These are phyloP conservation scores for Phytophthora colocasiae DNA, from an alignment of 352 stramenopile species.

Conservation along the genomic window DNA sequence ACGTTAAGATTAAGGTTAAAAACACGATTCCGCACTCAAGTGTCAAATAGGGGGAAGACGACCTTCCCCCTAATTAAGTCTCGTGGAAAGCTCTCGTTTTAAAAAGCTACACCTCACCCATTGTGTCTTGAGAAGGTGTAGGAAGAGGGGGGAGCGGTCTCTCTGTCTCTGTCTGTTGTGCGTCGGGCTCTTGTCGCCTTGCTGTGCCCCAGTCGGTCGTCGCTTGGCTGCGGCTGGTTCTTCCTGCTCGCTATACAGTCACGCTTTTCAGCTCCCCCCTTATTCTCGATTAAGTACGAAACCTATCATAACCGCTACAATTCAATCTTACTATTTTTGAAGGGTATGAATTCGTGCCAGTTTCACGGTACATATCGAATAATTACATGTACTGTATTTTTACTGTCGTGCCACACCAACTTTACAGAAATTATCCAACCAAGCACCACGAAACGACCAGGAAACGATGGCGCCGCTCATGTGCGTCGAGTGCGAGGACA, in stretches of 20 bases:
- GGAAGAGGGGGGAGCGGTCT: slow-evolving; percentile 3
- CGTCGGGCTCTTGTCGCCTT: slow-evolving; percentile 14
- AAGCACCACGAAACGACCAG: slow-evolving; percentile 4
- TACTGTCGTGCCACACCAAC: too few species aligned
- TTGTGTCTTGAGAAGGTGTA: slow-evolving; percentile 20
- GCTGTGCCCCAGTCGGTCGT: slow-evolving; percentile 25
- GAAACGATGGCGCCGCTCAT: slow-evolving; percentile 41
- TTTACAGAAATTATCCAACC: background rate
- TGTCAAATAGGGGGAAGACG: background rate
- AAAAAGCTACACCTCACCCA: slow-evolving; percentile 20
- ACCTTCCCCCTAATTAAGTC: background rate
- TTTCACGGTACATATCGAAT: background rate
- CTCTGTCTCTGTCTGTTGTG: slow-evolving; percentile 11
- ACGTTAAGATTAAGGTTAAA: slow-evolving; percentile 15
- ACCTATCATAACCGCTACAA: background rate
- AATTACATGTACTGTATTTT: too few species aligned
- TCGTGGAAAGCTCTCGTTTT: background rate
- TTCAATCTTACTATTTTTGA: slow-evolving; percentile 7
- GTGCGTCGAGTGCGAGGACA: slow-evolving; percentile 90
- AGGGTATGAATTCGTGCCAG: background rate
- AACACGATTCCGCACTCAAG: background rate
- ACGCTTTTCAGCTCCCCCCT: slow-evolving; percentile 1
- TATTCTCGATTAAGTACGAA: slow-evolving; percentile 22
- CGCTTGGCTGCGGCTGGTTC: slow-evolving; percentile 21
- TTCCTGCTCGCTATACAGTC: slow-evolving; percentile 23